Base-by-base conservation (phyloP, 2,329 filamentous ascomycete genomes). In the Trichoderma aggressivum region DNA sequence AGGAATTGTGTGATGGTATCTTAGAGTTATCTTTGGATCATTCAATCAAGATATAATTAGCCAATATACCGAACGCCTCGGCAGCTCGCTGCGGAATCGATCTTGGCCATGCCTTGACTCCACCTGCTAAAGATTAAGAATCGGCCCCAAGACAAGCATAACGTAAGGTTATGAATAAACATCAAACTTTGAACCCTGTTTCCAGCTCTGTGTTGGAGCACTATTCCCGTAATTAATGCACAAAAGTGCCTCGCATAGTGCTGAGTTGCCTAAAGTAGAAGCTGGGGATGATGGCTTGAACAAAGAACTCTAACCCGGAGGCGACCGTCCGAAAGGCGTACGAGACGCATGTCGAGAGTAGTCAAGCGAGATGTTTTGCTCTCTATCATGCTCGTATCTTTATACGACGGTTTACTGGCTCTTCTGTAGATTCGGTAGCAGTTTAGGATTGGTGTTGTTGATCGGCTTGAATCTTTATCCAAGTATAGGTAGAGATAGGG, bases 181-280 rank as follows among this genome's bases (percentile, higher is more conserved):
- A 18, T 32, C 14, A 12, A 58, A n/a, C 18, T 5, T 34, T 10
- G 0, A 34, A 59, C 30, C 30, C 34, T 21, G n/a, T 24, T 60
- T 10, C 14, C 7, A 16, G 18, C 1, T 16, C 0, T 32, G 30
- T 2, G 18, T 50, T 18, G 1, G 21, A 50, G 8, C 28, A 36
- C 14, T 47, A 36, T 50, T 14, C 8, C 10, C 21, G 0, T 28
- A 8, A 21, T 50, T 50, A 8, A 50, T 24, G 39, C 32, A n/a
- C 55, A 68, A 68, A 68, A 60, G 55, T 68, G 53, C 65, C 65
- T 14, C 21, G 55, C 55, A 50, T 60, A 5, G 39, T 28, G 36
- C n/a, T 18, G 24, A 14, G 21, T 30, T 68, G 26, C 65, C 65
- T 24, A 68, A 68, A 21, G 55, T 18, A 50, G 65, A 68, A 68